phyloP scores from a whole-genome alignment of 1,139 yeast genomes.

The Saccharomyces hybrid region DNA sequence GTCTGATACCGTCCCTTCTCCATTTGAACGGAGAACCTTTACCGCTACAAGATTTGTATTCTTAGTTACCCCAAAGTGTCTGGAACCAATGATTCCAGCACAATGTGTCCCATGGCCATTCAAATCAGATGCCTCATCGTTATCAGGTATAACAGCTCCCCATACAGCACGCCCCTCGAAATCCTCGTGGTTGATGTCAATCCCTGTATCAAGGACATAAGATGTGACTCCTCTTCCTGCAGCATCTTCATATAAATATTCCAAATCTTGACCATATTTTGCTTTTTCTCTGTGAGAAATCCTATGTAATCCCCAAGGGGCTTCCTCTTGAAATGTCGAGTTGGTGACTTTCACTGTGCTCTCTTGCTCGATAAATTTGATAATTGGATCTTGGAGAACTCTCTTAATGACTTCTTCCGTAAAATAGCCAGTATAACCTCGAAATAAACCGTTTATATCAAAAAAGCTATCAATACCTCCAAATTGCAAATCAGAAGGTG shows the following conservation, averaged over 20 bases:
- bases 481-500: neutral
- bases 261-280: constrained; percentile 65
- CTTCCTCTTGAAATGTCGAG: constrained; percentile 64
- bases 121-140: constrained; percentile 79
- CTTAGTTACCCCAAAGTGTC: constrained; percentile 72
- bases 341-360: constrained; percentile 63
- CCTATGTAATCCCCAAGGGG: constrained; percentile 97
- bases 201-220: constrained; percentile 86
- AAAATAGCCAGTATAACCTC: constrained; percentile 72
- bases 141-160: constrained; percentile 86
- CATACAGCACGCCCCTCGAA: constrained; percentile 87
- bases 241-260: constrained; percentile 71
- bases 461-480: constrained; percentile 50
- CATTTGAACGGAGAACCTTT: constrained; percentile 68
- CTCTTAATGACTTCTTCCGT: constrained; percentile 61
- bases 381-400: constrained; percentile 65
- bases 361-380: constrained; percentile 72
- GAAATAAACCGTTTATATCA: constrained; percentile 44
- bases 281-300: constrained; percentile 79
- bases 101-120: constrained; percentile 90
- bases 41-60: constrained; percentile 68
- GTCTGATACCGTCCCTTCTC: constrained; percentile 75
- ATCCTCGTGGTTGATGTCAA: constrained; percentile 71
- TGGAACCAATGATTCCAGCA: constrained; percentile 81
- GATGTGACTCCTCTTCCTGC: constrained; percentile 93